A percentile compares a stretch with the other conserved stretches of the same genome.
These are phyloP conservation scores for Chamaenerion angustifolium DNA, from an alignment of 345 rosid genomes.

Conservation along the genomic window DNA sequence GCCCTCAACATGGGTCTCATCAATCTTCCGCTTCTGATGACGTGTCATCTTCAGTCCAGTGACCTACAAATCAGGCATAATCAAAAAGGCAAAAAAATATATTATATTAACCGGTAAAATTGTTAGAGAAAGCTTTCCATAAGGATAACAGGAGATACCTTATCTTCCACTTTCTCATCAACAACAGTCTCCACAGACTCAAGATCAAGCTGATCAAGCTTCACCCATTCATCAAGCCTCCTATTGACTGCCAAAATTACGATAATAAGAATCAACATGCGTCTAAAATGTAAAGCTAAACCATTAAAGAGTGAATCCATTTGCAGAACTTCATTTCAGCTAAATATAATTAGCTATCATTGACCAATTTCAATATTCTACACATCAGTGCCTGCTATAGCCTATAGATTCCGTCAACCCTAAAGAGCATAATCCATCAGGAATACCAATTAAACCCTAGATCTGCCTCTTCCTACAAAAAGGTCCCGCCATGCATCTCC, in stretches of 20 bases:
- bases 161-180: conserved; percentile 94
- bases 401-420: neutral
- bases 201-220: conserved; percentile 84
- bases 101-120: neutral
- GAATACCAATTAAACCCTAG: neutral
- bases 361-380: neutral
- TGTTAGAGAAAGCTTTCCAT: neutral
- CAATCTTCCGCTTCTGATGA: conserved; percentile 94
- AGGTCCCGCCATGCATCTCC: neutral
- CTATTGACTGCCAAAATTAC: conserved; percentile 48
- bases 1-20: conserved; percentile 96
- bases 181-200: conserved; percentile 82
- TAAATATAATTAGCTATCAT: neutral
- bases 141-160: conserved; percentile 26
- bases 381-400: neutral
- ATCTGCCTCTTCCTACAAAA: too few species aligned
- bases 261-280: neutral
- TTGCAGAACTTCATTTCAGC: neutral
- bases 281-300: neutral
- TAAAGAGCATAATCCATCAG: neutral
- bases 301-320: neutral
- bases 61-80: conserved; percentile 31
- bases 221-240: conserved; percentile 98
- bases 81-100: neutral
- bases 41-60: conserved; percentile 96